These are phyloP conservation scores for Kluyveromyces nonfermentans DNA, from an alignment of 805 yeast genomes.

Conservation along the genomic window DNA sequence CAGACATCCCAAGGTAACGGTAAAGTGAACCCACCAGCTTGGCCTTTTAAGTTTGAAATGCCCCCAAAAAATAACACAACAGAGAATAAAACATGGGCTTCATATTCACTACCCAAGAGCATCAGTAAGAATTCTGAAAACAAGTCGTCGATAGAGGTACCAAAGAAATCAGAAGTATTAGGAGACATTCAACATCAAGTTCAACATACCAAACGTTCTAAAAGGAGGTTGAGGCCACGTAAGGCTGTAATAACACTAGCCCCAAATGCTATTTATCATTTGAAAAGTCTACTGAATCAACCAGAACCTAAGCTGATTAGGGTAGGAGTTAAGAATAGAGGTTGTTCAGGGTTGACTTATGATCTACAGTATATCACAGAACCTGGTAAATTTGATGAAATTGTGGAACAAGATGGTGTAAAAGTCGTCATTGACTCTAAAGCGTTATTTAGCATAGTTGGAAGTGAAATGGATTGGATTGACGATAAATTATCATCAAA, in stretches of 20 bases:
- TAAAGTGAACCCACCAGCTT: constrained; percentile 1
- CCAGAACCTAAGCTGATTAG: constrained; percentile 87
- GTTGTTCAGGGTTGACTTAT: constrained; percentile 92
- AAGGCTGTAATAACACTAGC: constrained; percentile 83
- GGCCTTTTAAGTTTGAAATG: constrained; percentile 4
- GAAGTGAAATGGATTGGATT: constrained; percentile 97
- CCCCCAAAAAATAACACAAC: constrained; percentile 4
- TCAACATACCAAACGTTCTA: constrained; percentile 30
- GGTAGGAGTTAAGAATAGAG: constrained; percentile 91
- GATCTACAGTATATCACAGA: constrained; percentile 80
- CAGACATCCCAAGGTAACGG: constrained; percentile 11
- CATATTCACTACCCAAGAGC: constrained; percentile 38
- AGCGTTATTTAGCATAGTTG: constrained; percentile 90
- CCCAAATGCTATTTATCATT: constrained; percentile 65
- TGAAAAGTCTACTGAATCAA: constrained; percentile 54
- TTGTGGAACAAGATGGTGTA: constrained; percentile 88
- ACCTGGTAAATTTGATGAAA: constrained; percentile 94
- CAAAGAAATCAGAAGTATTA: constrained; percentile 12
- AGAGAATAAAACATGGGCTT: constrained; percentile 28
- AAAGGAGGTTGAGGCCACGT: constrained; percentile 73
- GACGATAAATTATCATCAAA: constrained; percentile 85
- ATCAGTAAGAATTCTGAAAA: constrained; percentile 13
- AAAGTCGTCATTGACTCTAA: constrained; percentile 90
- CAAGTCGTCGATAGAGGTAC: constrained; percentile 7
- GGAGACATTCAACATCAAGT: constrained; percentile 8